Evolutionary conservation across 495 filamentous ascomycete species (phyloP).

Genomic region (Aspergillus mulundensis): DNA sequence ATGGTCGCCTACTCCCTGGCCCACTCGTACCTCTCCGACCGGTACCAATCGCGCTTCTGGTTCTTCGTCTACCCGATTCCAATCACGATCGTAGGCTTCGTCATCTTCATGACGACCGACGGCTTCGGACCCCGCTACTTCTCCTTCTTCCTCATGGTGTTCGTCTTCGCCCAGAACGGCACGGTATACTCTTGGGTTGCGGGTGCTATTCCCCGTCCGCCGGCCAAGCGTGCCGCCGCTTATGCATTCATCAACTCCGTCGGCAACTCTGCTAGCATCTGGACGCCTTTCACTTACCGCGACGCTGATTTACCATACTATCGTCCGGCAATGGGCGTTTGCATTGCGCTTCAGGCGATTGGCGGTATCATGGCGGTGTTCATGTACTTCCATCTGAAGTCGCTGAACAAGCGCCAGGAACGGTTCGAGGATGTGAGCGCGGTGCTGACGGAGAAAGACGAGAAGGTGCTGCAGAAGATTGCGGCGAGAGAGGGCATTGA

Average conservation of each 20-base stretch:
- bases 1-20: slow-evolving; percentile 47
- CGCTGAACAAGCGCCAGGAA: slow-evolving; percentile 44
- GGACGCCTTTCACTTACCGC: slow-evolving; percentile 52
- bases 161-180: slow-evolving; percentile 50
- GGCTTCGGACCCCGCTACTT: slow-evolving; percentile 50
- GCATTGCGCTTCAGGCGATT: slow-evolving; percentile 43
- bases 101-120: slow-evolving; percentile 48
- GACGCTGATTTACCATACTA: slow-evolving; percentile 36
- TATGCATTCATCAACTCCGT: slow-evolving; percentile 54
- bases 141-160: slow-evolving; percentile 51
- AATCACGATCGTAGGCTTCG: slow-evolving; percentile 46
- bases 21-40: slow-evolving; percentile 46
- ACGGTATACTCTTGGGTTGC: slow-evolving; percentile 55
- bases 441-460: slow-evolving; percentile 38
- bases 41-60: slow-evolving; percentile 44
- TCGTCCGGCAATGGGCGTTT: slow-evolving; percentile 41
- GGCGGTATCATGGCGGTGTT: slow-evolving; percentile 33
- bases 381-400: slow-evolving; percentile 40
- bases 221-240: slow-evolving; percentile 51
- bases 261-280: slow-evolving; percentile 51
- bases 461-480: slow-evolving; percentile 39
- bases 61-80: slow-evolving; percentile 50
- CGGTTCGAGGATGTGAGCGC: slow-evolving; percentile 42
- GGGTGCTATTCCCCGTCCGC: slow-evolving; percentile 48
- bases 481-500: slow-evolving; percentile 48